Evolutionary conservation across 345 rosid species (phyloP).

Genomic region (Gossypium raimondii): DNA sequence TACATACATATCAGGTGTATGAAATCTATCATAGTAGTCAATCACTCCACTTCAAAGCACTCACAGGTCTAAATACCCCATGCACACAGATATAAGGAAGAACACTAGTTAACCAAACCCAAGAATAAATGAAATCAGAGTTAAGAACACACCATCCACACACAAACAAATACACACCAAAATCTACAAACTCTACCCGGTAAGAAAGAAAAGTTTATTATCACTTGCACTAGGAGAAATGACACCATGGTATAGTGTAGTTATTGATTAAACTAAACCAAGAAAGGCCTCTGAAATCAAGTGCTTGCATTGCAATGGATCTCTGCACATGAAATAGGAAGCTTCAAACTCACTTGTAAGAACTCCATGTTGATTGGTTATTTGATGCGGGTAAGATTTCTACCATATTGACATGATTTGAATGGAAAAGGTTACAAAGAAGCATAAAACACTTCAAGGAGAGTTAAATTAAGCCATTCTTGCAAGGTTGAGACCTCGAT

Average conservation of each 20-base stretch:
- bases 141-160: background rate
- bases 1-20: background rate
- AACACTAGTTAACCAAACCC: background rate
- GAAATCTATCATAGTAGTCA: conserved; percentile 12
- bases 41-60: background rate
- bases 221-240: background rate
- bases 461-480: background rate
- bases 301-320: background rate
- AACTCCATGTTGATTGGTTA: background rate
- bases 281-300: conserved; percentile 4
- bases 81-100: background rate
- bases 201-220: background rate
- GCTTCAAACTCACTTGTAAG: background rate
- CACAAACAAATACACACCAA: conserved; percentile 11
- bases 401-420: conserved; percentile 23
- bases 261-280: conserved; percentile 1
- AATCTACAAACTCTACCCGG: conserved; percentile 12
- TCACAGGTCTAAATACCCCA: background rate
- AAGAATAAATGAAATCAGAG: conserved; percentile 13
- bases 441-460: conserved; percentile 6
- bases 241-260: background rate
- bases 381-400: background rate
- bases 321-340: background rate
- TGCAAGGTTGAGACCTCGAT: background rate
- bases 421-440: conserved; percentile 18